Percentiles rank a stretch among this genome's conserved stretches.
Conservation (phyloP, 2,329 filamentous ascomycete species). For the Thermoascus crustaceus region DNA sequence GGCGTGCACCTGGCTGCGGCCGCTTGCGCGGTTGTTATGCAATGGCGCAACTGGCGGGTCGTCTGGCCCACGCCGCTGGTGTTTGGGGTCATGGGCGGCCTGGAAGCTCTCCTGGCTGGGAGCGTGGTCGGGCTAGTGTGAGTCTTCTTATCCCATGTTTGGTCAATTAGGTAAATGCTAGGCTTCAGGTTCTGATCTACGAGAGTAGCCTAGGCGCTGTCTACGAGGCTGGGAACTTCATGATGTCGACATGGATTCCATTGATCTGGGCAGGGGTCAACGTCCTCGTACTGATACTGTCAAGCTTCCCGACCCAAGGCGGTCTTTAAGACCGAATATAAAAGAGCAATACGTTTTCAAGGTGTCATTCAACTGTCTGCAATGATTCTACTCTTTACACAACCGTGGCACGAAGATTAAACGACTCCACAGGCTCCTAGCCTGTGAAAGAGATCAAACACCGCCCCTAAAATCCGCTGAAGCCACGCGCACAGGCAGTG, state of each 20-base stretch:
- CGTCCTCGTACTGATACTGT: slow-evolving; percentile 71
- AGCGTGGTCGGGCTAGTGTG: slow-evolving; percentile 74
- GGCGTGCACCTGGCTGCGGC: slow-evolving; percentile 67
- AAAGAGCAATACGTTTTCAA: background rate
- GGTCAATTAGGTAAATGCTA: background rate
- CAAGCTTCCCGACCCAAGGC: slow-evolving; percentile 87
- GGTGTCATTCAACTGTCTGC: background rate
- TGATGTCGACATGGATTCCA: slow-evolving; percentile 92
- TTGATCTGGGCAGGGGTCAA: slow-evolving; percentile 83
- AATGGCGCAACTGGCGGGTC: slow-evolving; percentile 42
- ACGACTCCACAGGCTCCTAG: too few species aligned
- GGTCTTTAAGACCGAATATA: slow-evolving; percentile 52
- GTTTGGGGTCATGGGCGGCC: slow-evolving; percentile 62
- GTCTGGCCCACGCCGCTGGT: slow-evolving; percentile 66
- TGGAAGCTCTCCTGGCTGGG: slow-evolving; percentile 71
- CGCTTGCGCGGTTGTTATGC: slow-evolving; percentile 62
- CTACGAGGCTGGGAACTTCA: slow-evolving; percentile 73
- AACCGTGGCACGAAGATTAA: too few species aligned
- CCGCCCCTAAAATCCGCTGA: too few species aligned
- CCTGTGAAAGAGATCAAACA: too few species aligned
- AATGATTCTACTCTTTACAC: too few species aligned
- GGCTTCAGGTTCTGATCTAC: background rate
- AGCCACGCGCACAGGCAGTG: too few species aligned
- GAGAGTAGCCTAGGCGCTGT: slow-evolving; percentile 61
- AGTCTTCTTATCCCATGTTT: slow-evolving; percentile 26